Evolutionary conservation across 2,329 filamentous ascomycete species (phyloP), one percentile per base, ranked within the genome.

Genomic region (Metarhizium brunneum): DNA sequence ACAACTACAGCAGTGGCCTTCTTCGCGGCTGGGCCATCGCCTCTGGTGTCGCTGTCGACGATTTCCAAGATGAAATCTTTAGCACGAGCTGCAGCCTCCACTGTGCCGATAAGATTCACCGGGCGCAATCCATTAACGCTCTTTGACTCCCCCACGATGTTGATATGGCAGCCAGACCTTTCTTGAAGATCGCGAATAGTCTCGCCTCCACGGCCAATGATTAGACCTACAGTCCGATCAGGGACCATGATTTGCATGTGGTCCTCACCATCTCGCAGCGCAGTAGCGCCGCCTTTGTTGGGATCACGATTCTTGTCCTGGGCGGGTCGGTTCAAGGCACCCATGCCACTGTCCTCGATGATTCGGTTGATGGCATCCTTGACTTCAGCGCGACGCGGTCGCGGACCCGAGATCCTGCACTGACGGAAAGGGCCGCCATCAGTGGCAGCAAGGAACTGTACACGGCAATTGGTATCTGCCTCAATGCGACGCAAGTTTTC

Each of bases 231-330:
- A 8, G 91, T 96, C 65, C 90, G 86, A 72, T 96, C 91, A 50
- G 91, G 91, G 18, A 96, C 91, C 88, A 95, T 94, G 65, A 96
- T 95, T 71, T 95, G 90, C 67, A 91, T 85, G 66, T 85, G 89
- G 63, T 92, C 88, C 69, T 95, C 91, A 57, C 87, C 88, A 57
- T 92, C 88, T 58, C 86, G 83, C 57, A 88, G 76, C 47, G 81
- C 78, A 53, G 69, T 62, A 8, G 68, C 68, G n/a, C 69, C 71
- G 14, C 71, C 69, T 56, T 69, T 68, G 54, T 63, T 66, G 62
- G 69, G 59, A 57, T 75, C 71, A 35, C 71, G 71, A 42, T 69
- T 61, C 58, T 75, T 73, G 30, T 76, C 74, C 16, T 69, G 66
- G 38, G 14, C 38, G 14, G 71, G 66, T 54, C 75, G 73, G 59